These are phyloP conservation scores for Trifolium repens DNA, from an alignment of 306 rosid genomes.

Conservation along the genomic window DNA sequence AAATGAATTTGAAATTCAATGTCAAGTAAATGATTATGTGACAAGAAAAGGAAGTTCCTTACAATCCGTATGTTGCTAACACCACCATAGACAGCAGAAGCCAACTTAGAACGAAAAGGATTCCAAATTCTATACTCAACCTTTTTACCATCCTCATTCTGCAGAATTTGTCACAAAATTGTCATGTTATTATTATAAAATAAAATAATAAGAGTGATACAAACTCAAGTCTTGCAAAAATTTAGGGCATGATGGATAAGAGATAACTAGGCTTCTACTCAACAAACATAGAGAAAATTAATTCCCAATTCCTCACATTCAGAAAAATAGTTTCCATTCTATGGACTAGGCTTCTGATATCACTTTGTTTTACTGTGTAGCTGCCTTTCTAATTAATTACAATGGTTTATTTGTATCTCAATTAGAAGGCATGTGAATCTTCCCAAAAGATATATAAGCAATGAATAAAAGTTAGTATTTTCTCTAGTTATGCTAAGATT, in stretches of 20 bases:
- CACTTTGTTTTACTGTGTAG: no score
- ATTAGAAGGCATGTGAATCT: constrained; percentile 56
- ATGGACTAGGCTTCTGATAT: no score
- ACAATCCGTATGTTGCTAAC: constrained; percentile 87
- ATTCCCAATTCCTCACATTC: background rate
- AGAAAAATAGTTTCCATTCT: no score
- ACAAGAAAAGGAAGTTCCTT: constrained; percentile 9
- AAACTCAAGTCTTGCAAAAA: no score
- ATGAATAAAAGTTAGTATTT: constrained; percentile 42
- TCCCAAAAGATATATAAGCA: constrained; percentile 62
- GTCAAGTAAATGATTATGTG: no score
- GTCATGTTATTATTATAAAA: no score
- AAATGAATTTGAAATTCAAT: background rate
- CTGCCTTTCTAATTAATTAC: no score
- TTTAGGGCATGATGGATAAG: no score
- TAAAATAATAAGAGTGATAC: no score
- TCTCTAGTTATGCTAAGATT: constrained; percentile 48
- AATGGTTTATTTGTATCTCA: no score
- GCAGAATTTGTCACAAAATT: background rate
- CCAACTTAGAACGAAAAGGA: constrained; percentile 94
- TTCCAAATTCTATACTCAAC: constrained; percentile 90
- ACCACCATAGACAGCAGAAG: constrained; percentile 90
- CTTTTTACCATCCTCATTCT: constrained; percentile 86
- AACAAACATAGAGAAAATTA: no score
- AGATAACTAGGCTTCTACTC: no score